Evolutionary conservation across 2,329 filamentous ascomycete species (phyloP), one percentile per base, ranked within the genome.

Genomic region (Sporothrix curviconia): DNA sequence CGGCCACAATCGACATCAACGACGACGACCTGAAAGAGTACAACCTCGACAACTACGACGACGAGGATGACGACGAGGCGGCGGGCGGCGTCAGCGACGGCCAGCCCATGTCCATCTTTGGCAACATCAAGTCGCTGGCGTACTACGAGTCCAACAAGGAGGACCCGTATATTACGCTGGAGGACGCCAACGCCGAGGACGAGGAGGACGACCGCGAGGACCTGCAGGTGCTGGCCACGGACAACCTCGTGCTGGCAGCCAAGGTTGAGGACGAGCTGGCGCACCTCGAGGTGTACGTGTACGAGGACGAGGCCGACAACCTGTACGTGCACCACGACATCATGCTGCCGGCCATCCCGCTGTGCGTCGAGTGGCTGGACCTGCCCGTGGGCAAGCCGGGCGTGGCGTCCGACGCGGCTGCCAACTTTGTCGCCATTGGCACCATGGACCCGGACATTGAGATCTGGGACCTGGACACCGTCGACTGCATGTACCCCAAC

Each of bases 271-370:
- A 99, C 66, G 94, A 99, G 70, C 86, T 99, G 60, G 92, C 94
- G 17, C 92, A 97, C 72, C 79, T 99, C 25, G 94, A 99, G 71
- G 88, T 97, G 19, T 96, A 97, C 68, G 91, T 99, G 28, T 99
- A 97, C 74, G 94, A 99, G 72, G 94, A 97, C 66, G 84, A 84
- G 61, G 89, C 86, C 44, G 94, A 97, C 74, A 99, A 99, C 70
- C 85, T 99, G 60, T 99, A 99, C 71, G 92, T 99, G 24, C 94
- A 99, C 76, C 94, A 99, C 80, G 94, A 99, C 72, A 95, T 99
- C 66, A 97, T 99, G 92, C 82, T 99, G 57, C 94, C 94, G 32
- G 92, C 92, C 24, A 96, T 99, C 68, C 94, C 94, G 11, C 83
- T 99, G 7, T 94, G 90, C 67, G 82, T 97, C 40, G 94, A 99